phyloP scores from a whole-genome alignment of 2,329 filamentous ascomycete species.

The Sporothrix pallida region DNA sequence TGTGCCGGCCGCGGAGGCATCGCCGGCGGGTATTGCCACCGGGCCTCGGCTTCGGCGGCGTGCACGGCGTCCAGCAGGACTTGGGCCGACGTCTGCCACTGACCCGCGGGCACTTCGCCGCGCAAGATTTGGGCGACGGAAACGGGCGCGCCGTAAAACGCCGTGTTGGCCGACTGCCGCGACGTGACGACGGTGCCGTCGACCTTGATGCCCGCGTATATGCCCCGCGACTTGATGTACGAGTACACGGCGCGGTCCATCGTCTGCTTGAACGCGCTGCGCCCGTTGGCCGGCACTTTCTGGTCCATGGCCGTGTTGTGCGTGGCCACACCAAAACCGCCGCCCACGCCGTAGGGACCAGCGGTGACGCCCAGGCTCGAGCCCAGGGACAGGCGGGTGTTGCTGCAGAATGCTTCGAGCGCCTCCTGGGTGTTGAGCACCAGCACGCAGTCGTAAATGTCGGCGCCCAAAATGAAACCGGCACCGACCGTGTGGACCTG shows the following conservation, averaged over 20 bases:
- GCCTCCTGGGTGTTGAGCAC: constrained; percentile 82
- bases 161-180: constrained; percentile 84
- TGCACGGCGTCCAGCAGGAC: constrained; percentile 47
- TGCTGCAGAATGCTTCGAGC: constrained; percentile 75
- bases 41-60: constrained; percentile 45
- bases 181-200: constrained; percentile 88
- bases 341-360: constrained; percentile 71
- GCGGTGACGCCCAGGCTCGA: constrained; percentile 78
- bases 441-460: constrained; percentile 88
- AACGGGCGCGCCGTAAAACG: constrained; percentile 75
- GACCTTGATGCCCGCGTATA: constrained; percentile 84
- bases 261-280: constrained; percentile 25
- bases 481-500: constrained; percentile 79
- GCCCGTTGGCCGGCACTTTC: constrained; percentile 1
- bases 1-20: constrained; percentile 28
- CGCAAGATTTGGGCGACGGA: constrained; percentile 55
- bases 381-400: constrained; percentile 73
- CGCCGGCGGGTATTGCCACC: background rate
- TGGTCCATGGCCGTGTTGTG: constrained; percentile 38
- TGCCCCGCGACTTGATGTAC: constrained; percentile 86
- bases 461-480: constrained; percentile 79
- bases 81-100: constrained; percentile 46
- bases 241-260: constrained; percentile 45
- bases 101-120: constrained; percentile 48
- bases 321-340: constrained; percentile 43